Evolutionary conservation across 306 rosid species (phyloP), one percentile per base, ranked within the genome.

Genomic region (Malus sylvestris): DNA sequence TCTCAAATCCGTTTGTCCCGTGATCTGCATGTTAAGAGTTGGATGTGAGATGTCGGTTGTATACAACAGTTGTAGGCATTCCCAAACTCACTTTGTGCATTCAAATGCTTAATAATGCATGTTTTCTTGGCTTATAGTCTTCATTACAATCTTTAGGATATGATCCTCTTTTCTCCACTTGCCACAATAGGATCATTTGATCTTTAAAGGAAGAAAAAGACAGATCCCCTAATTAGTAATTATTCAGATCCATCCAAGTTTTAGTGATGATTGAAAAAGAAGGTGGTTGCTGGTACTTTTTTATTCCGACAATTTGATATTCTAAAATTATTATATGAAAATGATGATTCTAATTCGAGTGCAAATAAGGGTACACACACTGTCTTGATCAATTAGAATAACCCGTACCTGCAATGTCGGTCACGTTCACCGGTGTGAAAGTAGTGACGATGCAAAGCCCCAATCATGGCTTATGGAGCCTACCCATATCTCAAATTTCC

Each of bases 121-220:
- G 40, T 11, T 65, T 65, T 5, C 46, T 33, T 30, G 44, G 2
- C 20, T 1, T 20, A 42, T 30, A 6, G 70, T 35, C 70, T 65
- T 35, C 76, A 33, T 57, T 53, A 33, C 42, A 46, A 23, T 9
- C 45, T 51, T n/a, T 33, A 58, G 58, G 52, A 61, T 61, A 74
- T 73, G 30, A 44, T 61, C 77, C 46, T 74, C 77, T 27, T 61
- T 15, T 73, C 68, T 27, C 70, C 58, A 44, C 30, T 61, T 44
- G 10, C 60, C 52, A 11, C 71, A 62, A 74, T 30, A 62, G 32
- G 78, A 73, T 44, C 27, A 67, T 5, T 30, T 65, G 46, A 65
- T 33, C 70, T 65, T 65, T 65, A 19, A 65, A 33, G 6, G 70
- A 35, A 32, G 70, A 33, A 8, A 13, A 65, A 8, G 68, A 27